These are phyloP conservation scores for Fusarium buxicola DNA, from an alignment of 2,329 filamentous ascomycete species.

Conservation along the genomic window DNA sequence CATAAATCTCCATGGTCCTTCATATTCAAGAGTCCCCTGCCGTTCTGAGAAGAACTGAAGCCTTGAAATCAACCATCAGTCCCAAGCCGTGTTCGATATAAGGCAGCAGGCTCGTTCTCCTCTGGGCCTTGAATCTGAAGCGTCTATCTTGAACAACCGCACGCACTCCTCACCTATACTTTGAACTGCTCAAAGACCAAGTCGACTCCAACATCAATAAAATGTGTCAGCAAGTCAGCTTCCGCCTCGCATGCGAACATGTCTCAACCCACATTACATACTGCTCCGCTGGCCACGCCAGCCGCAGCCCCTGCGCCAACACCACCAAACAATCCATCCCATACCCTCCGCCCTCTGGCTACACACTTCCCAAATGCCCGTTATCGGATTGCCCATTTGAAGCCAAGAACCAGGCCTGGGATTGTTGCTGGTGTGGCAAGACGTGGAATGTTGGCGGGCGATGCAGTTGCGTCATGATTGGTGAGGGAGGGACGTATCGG, in stretches of 20 bases:
- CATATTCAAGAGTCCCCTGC: background rate
- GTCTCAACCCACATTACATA: constrained; percentile 58
- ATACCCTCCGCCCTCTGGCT: constrained; percentile 61
- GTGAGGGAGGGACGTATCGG: constrained; percentile 60
- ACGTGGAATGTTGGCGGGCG: constrained; percentile 62
- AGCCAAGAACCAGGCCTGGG: constrained; percentile 62
- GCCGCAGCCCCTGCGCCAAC: constrained; percentile 57
- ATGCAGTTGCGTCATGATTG: constrained; percentile 65
- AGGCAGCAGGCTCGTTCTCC: no score
- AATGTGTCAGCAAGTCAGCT: constrained; percentile 64
- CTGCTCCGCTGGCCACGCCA: constrained; percentile 56
- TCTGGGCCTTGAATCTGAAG: no score
- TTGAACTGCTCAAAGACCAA: no score
- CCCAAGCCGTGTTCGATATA: no score
- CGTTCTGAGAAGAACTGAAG: no score
- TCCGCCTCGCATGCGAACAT: constrained; percentile 64
- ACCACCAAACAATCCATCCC: constrained; percentile 57
- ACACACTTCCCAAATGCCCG: constrained; percentile 57
- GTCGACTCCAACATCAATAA: background rate
- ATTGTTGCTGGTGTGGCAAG: constrained; percentile 68
- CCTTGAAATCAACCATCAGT: no score
- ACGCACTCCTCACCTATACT: background rate
- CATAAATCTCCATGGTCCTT: constrained; percentile 24
- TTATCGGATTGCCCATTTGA: constrained; percentile 63
- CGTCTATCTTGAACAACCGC: no score